These are phyloP conservation scores for Volvox reticuliferus DNA, from an alignment of 139 green algal species.

Conservation along the genomic window DNA sequence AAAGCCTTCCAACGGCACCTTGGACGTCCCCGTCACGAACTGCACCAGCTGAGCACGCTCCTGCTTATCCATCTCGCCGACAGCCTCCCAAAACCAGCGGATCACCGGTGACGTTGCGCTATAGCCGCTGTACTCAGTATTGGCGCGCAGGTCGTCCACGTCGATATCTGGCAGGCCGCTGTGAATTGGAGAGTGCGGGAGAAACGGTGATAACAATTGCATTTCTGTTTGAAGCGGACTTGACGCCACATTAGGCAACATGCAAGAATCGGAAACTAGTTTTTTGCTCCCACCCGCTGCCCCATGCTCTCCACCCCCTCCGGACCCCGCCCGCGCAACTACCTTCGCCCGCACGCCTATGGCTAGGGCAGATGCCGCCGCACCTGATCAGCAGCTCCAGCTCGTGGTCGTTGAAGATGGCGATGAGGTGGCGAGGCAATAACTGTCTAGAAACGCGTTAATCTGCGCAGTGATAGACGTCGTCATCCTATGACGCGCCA, in stretches of 20 bases:
- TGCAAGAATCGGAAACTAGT: too few relatives aligned
- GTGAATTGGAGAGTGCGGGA: background rate
- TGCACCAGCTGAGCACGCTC: constrained; percentile 92
- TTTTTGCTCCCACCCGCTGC: too few relatives aligned
- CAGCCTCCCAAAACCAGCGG: constrained; percentile 97
- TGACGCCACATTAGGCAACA: too few relatives aligned
- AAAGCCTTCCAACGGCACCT: constrained; percentile 98
- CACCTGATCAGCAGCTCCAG: constrained; percentile 97
- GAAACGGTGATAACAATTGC: too few relatives aligned
- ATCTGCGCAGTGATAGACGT: constrained; percentile 88
- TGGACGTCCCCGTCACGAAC: constrained; percentile 93
- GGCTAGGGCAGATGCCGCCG: background rate
- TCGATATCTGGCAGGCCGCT: constrained; percentile 96
- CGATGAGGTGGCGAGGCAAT: constrained; percentile 85
- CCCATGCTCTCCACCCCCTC: background rate
- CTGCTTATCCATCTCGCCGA: constrained; percentile 89
- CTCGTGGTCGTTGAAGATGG: constrained; percentile 98
- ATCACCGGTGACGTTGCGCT: constrained; percentile 79
- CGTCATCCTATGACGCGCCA: constrained; percentile 96
- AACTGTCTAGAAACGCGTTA: constrained; percentile 88
- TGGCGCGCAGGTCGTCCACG: constrained; percentile 86
- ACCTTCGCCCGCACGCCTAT: background rate
- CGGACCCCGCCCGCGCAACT: background rate
- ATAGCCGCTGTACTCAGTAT: constrained; percentile 97
- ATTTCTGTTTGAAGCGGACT: too few relatives aligned